These are phyloP conservation scores for Persicaria maculosa DNA, from an alignment of 148 eudicot species.

Conservation along the genomic window DNA sequence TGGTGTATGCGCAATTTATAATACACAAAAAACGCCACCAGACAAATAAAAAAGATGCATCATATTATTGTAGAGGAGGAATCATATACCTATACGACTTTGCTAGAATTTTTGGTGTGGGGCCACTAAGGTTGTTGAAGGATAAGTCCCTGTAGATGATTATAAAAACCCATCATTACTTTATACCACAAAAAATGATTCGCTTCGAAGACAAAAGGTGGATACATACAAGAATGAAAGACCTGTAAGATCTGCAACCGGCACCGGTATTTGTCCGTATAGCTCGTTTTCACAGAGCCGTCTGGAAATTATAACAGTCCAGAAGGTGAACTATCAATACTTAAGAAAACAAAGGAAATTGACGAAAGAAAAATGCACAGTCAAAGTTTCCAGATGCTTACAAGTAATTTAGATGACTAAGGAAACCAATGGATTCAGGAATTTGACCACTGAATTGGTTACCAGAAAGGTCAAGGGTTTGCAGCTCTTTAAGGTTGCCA, in stretches of 20 bases:
- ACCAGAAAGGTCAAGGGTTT: conserved; percentile 77
- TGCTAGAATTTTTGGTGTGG: conserved; percentile 61
- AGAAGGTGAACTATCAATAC: conserved; percentile 6
- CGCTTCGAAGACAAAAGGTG: background rate
- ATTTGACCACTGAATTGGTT: conserved; percentile 73
- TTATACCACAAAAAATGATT: background rate
- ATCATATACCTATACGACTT: conserved; percentile 59
- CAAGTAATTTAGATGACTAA: conserved; percentile 66
- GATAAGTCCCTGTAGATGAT: conserved; percentile 61
- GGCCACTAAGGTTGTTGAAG: conserved; percentile 81
- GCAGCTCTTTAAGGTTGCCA: conserved; percentile 62
- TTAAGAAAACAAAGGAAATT: background rate
- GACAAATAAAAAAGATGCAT: conserved; percentile 1
- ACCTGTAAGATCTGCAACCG: conserved; percentile 70
- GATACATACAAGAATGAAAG: conserved; percentile 86
- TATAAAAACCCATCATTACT: conserved; percentile 9
- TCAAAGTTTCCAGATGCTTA: conserved; percentile 30
- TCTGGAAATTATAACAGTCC: conserved; percentile 34
- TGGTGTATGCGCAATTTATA: background rate
- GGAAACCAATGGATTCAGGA: conserved; percentile 71
- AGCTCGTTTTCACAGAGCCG: conserved; percentile 69
- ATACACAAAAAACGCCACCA: background rate
- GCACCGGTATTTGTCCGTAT: conserved; percentile 67
- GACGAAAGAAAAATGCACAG: background rate
- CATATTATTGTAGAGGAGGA: background rate